These are phyloP conservation scores for Juncus inflexus DNA, from an alignment of 176 grass and related monocot species.

Conservation along the genomic window DNA sequence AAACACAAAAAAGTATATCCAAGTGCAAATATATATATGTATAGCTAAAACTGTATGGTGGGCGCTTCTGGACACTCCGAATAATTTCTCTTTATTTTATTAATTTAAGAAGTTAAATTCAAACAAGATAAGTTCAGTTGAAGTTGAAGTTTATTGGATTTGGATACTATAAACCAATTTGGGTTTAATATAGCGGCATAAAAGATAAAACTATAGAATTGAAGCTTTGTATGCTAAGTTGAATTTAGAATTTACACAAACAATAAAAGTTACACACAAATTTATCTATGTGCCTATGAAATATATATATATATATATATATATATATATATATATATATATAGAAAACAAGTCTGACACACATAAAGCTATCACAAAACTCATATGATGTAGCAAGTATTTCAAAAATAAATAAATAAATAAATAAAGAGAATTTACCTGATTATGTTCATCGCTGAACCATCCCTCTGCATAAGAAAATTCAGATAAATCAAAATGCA, in stretches of 20 bases:
- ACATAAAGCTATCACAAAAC: background rate
- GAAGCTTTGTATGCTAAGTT: too few relatives aligned
- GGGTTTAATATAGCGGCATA: background rate
- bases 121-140: background rate
- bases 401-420: background rate
- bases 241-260: too few relatives aligned
- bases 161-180: background rate
- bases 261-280: too few relatives aligned
- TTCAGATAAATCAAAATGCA: background rate
- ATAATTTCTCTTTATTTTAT: too few relatives aligned
- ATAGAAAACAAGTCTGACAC: background rate
- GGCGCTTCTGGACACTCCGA: too few relatives aligned
- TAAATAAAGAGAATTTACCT: slow-evolving; percentile 28
- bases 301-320: background rate
- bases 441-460: slow-evolving; percentile 66
- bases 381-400: background rate
- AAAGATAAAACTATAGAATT: background rate
- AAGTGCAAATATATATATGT: too few relatives aligned
- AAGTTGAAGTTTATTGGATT: background rate
- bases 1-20: too few relatives aligned
- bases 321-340: background rate
- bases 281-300: too few relatives aligned
- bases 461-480: slow-evolving; percentile 71
- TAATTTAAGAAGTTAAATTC: background rate
- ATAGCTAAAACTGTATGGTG: too few relatives aligned